Conservation (phyloP, 1,284 basidiomycete species). For the Leccinum subspadiceum region DNA sequence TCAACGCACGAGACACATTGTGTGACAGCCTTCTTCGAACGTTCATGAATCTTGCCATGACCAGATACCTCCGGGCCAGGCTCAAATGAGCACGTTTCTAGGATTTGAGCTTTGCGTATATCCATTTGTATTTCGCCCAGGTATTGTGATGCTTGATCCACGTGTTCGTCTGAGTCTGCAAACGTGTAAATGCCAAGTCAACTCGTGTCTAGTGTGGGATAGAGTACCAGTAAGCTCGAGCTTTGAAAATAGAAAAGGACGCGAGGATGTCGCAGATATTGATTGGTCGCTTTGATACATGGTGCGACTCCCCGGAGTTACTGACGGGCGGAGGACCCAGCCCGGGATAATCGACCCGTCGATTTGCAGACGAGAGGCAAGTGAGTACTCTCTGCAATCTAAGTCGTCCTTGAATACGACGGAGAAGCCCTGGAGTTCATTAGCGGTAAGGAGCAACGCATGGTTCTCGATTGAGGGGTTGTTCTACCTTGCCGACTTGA, state of each 20-base stretch:
- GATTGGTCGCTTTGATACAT: not conserved
- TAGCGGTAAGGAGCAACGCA: conserved; percentile 7
- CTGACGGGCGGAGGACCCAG: not conserved
- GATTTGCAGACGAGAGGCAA: conserved; percentile 16
- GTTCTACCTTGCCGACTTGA: conserved; percentile 36
- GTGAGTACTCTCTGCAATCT: conserved; percentile 7
- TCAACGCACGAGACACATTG: conserved; percentile 36
- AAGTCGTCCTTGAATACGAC: conserved; percentile 20
- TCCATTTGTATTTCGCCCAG: not conserved
- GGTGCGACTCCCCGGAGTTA: not conserved
- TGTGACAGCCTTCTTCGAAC: conserved; percentile 37
- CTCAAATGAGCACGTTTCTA: not conserved
- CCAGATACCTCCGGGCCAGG: not conserved
- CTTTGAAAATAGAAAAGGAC: conserved; percentile 30
- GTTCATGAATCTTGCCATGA: conserved; percentile 35
- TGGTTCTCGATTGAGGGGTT: not conserved
- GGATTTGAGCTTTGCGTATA: not conserved
- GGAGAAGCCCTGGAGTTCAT: conserved; percentile 12
- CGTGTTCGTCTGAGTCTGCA: conserved; percentile 33
- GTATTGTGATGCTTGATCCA: conserved; percentile 17
- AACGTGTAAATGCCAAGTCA: conserved; percentile 3
- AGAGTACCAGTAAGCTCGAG: conserved; percentile 34
- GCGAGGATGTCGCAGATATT: conserved; percentile 18
- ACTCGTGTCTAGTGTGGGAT: not conserved
- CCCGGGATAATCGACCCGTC: conserved; percentile 20